Base-by-base conservation (phyloP, 257 asterid species). In the Nemophila menziesii region DNA sequence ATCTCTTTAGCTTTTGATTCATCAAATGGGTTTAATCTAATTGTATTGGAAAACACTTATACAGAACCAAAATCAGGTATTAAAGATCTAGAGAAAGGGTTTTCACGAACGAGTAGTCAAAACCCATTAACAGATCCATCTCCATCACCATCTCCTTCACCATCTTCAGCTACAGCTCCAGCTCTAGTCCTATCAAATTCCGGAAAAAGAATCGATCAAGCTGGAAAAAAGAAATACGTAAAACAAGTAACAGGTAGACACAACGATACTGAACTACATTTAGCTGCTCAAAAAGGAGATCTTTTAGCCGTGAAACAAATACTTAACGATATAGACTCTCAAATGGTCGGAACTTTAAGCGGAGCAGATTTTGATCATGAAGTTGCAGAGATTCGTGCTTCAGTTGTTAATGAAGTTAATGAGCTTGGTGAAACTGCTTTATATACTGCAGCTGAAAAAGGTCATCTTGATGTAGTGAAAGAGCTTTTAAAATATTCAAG, bases 261-360 rank as follows among this genome's bases (percentile, higher is more conserved):
- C 51, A 71, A 71, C 46, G 79, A 71, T 51, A 71, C 75, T 0
- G 74, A 67, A 51, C 68, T 71, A 44, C 79, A 71, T 49, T 67
- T 71, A 60, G 79, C 79, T 8, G 79, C 79, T 52, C 79, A 71
- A 49, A 56, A 54, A 40, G 79, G 79, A 11, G 79, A 71, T 53
- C 64, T 71, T 42, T 57, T 34, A 11, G 72, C 69, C 6, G 75
- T 71, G 52, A 63, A 47, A 56, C 75, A 63, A 60, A 63, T 71
- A 16, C 64, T 71, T 27, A 42, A 64, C 46, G 79, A 49, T 39
- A 71, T 71, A 21, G 66, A 71, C 38, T 52, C 61, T 44, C 79
- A 71, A 45, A 56, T 67, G 66, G 69, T 46, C 43, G 79, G 75
- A 20, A 52, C 59, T 16, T 42, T 71, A 33, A 63, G 56, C 29